These are phyloP conservation scores for Breynia disticha DNA, from an alignment of 441 rosid genomes.

Conservation along the genomic window DNA sequence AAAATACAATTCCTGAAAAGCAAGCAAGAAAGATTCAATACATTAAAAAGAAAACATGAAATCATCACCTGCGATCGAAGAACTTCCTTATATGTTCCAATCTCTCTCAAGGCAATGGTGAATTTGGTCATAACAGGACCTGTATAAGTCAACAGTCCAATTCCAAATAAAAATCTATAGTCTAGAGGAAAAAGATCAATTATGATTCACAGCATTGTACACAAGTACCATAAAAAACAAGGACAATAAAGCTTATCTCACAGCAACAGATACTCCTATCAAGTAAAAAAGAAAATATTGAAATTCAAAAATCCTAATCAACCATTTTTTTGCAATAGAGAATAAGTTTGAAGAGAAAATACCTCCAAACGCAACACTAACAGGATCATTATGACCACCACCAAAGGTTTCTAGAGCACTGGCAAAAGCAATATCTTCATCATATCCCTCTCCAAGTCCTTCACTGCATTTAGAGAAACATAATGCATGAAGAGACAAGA, in stretches of 20 bases:
- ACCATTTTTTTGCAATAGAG: neutral
- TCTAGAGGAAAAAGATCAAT: no score
- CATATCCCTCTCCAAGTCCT: constrained; percentile 99
- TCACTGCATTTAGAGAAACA: constrained; percentile 48
- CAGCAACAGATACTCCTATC: neutral
- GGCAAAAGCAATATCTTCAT: constrained; percentile 97
- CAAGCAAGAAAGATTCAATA: no score
- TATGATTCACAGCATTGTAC: no score
- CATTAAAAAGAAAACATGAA: no score
- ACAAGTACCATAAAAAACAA: no score
- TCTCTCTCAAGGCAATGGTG: constrained; percentile 96
- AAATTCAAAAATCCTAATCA: neutral
- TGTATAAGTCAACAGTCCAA: constrained; percentile 23
- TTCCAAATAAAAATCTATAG: constrained; percentile 7
- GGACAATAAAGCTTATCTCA: no score
- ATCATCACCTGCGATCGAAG: constrained; percentile 85
- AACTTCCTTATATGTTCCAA: constrained; percentile 98
- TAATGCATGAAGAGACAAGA: neutral
- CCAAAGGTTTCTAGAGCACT: constrained; percentile 98
- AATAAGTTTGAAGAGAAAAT: constrained; percentile 1
- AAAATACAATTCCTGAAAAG: no score
- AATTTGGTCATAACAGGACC: constrained; percentile 99
- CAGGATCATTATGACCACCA: constrained; percentile 97
- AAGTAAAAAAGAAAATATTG: neutral
- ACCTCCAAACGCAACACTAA: constrained; percentile 99